Evolutionary conservation across 345 rosid genomes (phyloP).

Genomic region (Aegle marmelos): DNA sequence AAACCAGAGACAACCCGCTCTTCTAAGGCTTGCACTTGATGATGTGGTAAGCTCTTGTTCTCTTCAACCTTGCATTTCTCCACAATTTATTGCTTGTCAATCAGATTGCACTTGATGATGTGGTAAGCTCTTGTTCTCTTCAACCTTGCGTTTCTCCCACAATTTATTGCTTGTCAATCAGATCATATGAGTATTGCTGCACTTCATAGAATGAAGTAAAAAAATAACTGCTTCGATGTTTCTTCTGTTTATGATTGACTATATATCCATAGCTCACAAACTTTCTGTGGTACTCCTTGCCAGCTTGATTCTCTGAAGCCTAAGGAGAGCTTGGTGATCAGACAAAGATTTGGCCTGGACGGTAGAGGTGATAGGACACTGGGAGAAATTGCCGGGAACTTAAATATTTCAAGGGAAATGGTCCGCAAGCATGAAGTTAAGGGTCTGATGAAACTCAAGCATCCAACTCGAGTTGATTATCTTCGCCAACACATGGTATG

Average conservation of each 20-base stretch:
- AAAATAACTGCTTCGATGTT: not conserved
- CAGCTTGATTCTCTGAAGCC: conserved; percentile 94
- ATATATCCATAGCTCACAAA: not conserved
- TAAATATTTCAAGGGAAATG: conserved; percentile 96
- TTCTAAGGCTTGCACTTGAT: conserved; percentile 94
- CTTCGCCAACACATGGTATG: conserved; percentile 67
- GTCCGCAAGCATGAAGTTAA: conserved; percentile 93
- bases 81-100: not conserved
- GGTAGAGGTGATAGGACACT: conserved; percentile 93
- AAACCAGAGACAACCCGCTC: conserved; percentile 65
- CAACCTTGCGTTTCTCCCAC: not conserved
- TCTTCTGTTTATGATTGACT: not conserved
- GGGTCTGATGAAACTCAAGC: conserved; percentile 97
- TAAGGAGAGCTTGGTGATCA: conserved; percentile 87
- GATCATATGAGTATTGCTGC: not conserved
- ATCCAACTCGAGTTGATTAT: conserved; percentile 83
- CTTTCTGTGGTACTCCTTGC: not conserved
- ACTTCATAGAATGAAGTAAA: not conserved
- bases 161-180: not conserved
- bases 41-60: conserved; percentile 63
- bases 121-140: conserved; percentile 43
- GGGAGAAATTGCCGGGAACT: conserved; percentile 90
- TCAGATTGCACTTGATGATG: conserved; percentile 75
- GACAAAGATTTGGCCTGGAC: conserved; percentile 91
- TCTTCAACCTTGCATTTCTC: not conserved